Conservation (phyloP, 2,329 filamentous ascomycete genomes). For the Exutisphaerella laricina region DNA sequence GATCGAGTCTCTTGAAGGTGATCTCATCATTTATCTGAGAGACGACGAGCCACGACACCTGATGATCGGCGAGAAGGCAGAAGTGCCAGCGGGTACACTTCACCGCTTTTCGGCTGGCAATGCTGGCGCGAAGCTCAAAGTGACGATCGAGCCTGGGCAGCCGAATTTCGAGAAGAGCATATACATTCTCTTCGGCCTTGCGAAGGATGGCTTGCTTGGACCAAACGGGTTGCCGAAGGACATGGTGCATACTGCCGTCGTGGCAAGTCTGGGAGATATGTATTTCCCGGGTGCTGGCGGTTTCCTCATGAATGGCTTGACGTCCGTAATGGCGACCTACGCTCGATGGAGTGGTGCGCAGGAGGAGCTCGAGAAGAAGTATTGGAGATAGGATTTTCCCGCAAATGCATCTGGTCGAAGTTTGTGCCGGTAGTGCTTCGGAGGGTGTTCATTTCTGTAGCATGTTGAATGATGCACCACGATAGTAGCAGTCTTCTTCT, state of each 20-base stretch:
- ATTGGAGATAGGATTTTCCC: slow-evolving; percentile 5
- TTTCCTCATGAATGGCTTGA: slow-evolving; percentile 4
- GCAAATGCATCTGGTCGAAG: no score
- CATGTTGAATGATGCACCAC: no score
- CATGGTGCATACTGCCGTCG: slow-evolving; percentile 3
- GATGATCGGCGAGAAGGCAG: background rate
- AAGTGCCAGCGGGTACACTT: background rate
- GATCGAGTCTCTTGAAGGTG: slow-evolving; percentile 1
- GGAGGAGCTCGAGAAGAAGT: slow-evolving; percentile 4
- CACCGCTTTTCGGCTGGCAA: slow-evolving; percentile 2
- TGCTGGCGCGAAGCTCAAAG: slow-evolving; percentile 1
- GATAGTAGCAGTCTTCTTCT: no score
- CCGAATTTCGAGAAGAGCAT: slow-evolving; percentile 6
- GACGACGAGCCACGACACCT: slow-evolving; percentile 1
- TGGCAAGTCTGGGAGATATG: slow-evolving; percentile 3
- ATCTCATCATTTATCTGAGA: background rate
- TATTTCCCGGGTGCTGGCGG: slow-evolving; percentile 7
- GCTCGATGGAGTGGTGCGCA: slow-evolving; percentile 6
- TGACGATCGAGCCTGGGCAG: slow-evolving; percentile 1
- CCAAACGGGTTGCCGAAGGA: slow-evolving; percentile 5
- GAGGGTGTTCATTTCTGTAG: no score
- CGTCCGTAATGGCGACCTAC: slow-evolving; percentile 1
- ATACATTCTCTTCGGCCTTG: slow-evolving; percentile 7
- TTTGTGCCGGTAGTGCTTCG: no score
- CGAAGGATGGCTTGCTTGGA: slow-evolving; percentile 4